A percentile compares a stretch with the other conserved stretches of the same genome.
Conservation (phyloP, 139 green algal genomes). For the Chlorella sp. region DNA sequence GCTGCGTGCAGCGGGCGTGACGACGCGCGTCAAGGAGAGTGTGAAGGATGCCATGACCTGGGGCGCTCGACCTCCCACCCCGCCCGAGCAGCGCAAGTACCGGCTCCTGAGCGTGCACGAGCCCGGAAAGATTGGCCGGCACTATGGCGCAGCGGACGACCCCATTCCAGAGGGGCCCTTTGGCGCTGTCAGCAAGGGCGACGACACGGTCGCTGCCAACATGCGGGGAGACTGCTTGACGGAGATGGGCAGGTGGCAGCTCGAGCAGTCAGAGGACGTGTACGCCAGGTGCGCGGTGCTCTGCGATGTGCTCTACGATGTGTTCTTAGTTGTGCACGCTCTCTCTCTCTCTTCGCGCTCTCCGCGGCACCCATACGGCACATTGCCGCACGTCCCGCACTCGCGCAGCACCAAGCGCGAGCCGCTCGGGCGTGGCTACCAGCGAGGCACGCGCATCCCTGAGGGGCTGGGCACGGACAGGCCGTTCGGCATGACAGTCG, state of each 20-base stretch:
- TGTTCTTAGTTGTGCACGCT: too few relatives aligned
- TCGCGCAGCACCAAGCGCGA: conserved; percentile 44
- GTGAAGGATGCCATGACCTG: conserved; percentile 43
- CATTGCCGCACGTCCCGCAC: neutral
- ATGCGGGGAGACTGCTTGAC: conserved; percentile 45
- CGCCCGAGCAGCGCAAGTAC: conserved; percentile 50
- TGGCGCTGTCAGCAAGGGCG: conserved; percentile 23
- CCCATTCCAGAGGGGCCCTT: conserved; percentile 34
- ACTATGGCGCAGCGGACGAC: conserved; percentile 47
- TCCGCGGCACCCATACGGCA: too few relatives aligned
- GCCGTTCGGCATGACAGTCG: conserved; percentile 44
- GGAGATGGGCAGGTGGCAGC: conserved; percentile 50
- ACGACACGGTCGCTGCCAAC: conserved; percentile 38
- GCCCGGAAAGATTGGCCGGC: conserved; percentile 50
- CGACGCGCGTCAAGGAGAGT: conserved; percentile 13
- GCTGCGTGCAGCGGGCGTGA: conserved; percentile 29
- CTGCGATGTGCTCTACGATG: too few relatives aligned
- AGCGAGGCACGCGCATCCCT: conserved; percentile 56
- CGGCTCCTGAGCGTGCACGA: conserved; percentile 53
- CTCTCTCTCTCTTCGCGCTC: too few relatives aligned
- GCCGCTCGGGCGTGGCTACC: conserved; percentile 46
- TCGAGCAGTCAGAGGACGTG: conserved; percentile 50
- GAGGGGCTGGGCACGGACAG: conserved; percentile 37
- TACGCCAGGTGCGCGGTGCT: conserved; percentile 56
- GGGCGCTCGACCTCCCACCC: conserved; percentile 38